phyloP scores from a whole-genome alignment of 768 basidiomycete genomes.

The Mycena haematopus region DNA sequence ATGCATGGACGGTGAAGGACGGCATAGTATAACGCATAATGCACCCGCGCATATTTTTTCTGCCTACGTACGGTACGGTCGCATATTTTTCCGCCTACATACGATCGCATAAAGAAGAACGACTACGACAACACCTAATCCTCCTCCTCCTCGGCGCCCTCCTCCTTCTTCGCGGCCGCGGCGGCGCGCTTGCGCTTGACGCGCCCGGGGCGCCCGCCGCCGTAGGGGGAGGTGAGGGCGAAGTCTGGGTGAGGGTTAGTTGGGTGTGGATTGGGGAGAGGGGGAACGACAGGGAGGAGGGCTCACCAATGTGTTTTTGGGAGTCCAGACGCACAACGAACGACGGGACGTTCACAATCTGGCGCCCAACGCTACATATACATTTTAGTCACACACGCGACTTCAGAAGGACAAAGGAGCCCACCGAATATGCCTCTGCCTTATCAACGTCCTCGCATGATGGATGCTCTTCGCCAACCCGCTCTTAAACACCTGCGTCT shows the following conservation, averaged over 20 bases:
- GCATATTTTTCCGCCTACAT: no score
- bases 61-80: no score
- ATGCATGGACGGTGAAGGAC: no score
- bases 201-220: constrained; percentile 92
- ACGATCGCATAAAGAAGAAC: no score
- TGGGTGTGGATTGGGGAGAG: not conserved
- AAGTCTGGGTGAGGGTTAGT: not conserved
- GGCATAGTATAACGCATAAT: no score
- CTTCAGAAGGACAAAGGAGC: constrained; percentile 31
- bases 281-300: not conserved
- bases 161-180: constrained; percentile 90
- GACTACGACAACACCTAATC: constrained; percentile 63
- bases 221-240: constrained; percentile 88
- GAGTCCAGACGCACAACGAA: constrained; percentile 99
- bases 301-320: constrained; percentile 90
- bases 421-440: constrained; percentile 97
- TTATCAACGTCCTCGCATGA: constrained; percentile 97
- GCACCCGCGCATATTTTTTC: no score
- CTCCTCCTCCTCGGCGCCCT: constrained; percentile 89
- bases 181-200: constrained; percentile 98
- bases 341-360: constrained; percentile 98
- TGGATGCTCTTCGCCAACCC: constrained; percentile 98
- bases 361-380: constrained; percentile 85
- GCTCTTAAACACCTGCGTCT: constrained; percentile 99
- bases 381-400: not conserved